Conservation (phyloP, 2,329 filamentous ascomycete genomes). For the Xylaria sp. region DNA sequence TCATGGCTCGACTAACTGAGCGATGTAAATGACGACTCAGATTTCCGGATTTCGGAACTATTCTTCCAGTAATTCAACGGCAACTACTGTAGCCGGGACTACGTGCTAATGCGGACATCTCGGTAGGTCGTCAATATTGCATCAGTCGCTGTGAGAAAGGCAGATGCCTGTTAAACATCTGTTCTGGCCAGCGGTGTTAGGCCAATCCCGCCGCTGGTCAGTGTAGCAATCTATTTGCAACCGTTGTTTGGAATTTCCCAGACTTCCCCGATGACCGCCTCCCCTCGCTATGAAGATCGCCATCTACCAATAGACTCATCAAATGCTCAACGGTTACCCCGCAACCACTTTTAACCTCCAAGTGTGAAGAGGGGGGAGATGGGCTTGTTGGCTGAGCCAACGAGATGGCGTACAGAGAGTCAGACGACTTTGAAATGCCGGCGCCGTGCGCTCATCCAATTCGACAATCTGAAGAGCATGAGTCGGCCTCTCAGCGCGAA, state of each 20-base stretch:
- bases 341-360: slow-evolving; percentile 32
- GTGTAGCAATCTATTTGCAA: slow-evolving; percentile 20
- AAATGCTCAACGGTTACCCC: slow-evolving; percentile 36
- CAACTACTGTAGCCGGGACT: background rate
- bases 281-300: slow-evolving; percentile 28
- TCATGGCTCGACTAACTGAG: slow-evolving; percentile 42
- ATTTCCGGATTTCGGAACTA: slow-evolving; percentile 7
- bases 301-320: slow-evolving; percentile 12
- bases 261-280: slow-evolving; percentile 20
- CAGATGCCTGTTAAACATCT: slow-evolving; percentile 12
- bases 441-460: slow-evolving; percentile 24
- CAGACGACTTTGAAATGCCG: slow-evolving; percentile 37
- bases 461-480: slow-evolving; percentile 32
- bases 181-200: slow-evolving; percentile 14
- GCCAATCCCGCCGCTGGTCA: slow-evolving; percentile 20
- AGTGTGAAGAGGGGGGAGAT: slow-evolving; percentile 12
- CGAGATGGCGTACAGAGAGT: slow-evolving; percentile 28
- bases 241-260: slow-evolving; percentile 24
- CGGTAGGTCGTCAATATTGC: slow-evolving; percentile 26
- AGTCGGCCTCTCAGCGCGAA: slow-evolving; percentile 14
- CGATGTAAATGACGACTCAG: slow-evolving; percentile 27
- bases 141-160: slow-evolving; percentile 16
- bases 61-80: slow-evolving; percentile 10
- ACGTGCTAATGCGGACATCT: slow-evolving; percentile 11
- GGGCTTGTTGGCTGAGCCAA: slow-evolving; percentile 25